Evolutionary conservation across 352 stramenopile species (phyloP), one percentile per base, ranked within the genome.

Genomic region (Phytophthora capsici): DNA sequence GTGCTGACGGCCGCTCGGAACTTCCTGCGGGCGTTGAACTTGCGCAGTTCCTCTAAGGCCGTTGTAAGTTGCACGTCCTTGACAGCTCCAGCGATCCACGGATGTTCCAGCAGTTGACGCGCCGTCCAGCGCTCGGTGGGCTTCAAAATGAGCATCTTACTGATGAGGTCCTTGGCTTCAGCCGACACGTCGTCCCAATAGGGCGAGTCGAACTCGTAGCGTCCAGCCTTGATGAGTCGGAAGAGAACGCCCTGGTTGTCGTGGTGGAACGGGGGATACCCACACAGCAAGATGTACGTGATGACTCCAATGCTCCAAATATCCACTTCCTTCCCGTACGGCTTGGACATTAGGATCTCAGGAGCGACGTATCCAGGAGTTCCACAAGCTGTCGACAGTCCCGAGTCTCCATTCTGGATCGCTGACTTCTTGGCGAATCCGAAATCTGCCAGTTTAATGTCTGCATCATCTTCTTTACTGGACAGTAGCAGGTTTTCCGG

Each of bases 401-500:
- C 79, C 10, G 57, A 48, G 19, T 88, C 72, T 46, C 52, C 52
- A 77, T 75, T 79, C 25, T 70, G 60, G 22, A 89, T 71, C 13
- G 78, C 58, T 2, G 94, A 77, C 55, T 86, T 86, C 64, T 93
- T 96, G 37, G 84, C 85, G 28, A 94, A 93, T 3, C 88, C 86
- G 70, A 94, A 96, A 63, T 94, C 86, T 0, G 84, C 84, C 17
- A 94, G 63, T 49, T 94, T 94, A 57, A 96, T 96, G 58, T 90
- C 81, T 1, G 84, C 86, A 55, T 91, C 84, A 40, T 94, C 86
- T 1, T 85, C 71, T 67, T 68, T 77, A 58, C 59, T 95, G 46
- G 69, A 89, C 59, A 90, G 80, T 44, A 99, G 77, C 50, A 99
- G 70, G 73, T 99, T 99, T 78, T 99, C 96, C 0, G 97, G 95